Evolutionary conservation across 164 flowering plant genomes (phyloP).

Genomic region (Magnolia sinica): DNA sequence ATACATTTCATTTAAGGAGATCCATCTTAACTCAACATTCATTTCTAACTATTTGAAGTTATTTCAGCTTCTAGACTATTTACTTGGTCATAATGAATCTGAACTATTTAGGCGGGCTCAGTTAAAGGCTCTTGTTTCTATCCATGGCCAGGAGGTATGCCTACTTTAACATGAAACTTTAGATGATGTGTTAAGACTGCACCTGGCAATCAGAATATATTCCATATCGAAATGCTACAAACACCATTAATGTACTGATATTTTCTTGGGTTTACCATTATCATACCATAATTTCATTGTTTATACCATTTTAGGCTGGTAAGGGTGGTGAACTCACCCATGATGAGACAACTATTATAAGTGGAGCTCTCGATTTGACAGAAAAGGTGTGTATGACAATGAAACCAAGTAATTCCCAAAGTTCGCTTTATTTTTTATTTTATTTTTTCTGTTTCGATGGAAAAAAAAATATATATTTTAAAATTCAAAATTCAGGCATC

Average conservation of each 20-base stretch:
- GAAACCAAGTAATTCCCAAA: not conserved
- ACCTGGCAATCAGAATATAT: not conserved
- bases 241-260: no score
- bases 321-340: constrained; percentile 98
- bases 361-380: constrained; percentile 96
- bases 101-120: constrained; percentile 94
- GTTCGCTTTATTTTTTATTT: not conserved
- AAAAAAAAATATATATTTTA: no score
- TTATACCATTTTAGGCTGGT: constrained; percentile 59
- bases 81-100: constrained; percentile 76
- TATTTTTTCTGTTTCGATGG: no score
- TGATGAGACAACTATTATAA: constrained; percentile 95
- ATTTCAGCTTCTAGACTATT: constrained; percentile 76
- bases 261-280: not conserved
- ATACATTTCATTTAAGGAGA: not conserved
- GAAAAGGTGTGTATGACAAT: constrained; percentile 58
- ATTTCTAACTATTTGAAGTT: constrained; percentile 10
- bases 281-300: not conserved
- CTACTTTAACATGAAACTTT: not conserved
- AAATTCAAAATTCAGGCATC: no score
- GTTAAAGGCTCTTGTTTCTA: constrained; percentile 88
- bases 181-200: not conserved
- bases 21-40: no score
- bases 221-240: no score
- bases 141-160: constrained; percentile 84